Base-by-base conservation (phyloP, 768 basidiomycete species). In the Sutorius australiensis region DNA sequence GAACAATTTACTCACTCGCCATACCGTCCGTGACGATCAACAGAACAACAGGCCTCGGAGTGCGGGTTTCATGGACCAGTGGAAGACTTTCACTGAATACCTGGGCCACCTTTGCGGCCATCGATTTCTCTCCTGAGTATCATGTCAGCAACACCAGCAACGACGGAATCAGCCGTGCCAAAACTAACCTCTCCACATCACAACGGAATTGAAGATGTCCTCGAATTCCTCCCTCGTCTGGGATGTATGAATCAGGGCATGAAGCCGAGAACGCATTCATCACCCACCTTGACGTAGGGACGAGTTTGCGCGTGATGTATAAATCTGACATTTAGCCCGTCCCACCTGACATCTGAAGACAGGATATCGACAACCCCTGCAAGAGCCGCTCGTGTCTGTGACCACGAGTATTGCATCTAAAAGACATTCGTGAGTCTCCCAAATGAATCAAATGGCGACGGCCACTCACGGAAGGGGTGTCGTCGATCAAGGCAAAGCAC, bases 401-500 rank as follows among this genome's bases (percentile, higher is more conserved):
- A 17, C 64, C 64, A 65, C 0, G 59, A 51, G 30, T 30, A 16
- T 53, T 52, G 55, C 64, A 65, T 65, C 64, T 65, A 37, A 11
- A 36, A n/a, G 19, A 6, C 19, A 14, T 24, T 17, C 37, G 4
- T 58, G 47, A 53, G 40, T 19, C 44, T n/a, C 8, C 9, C 30
- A 7, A 31, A 32, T 11, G 5, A 17, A 31, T 17, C 3, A 3
- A 6, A 21, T 5, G 17, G 14, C 8, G 9, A 36, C 31, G 1
- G 6, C 12, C 6, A 45, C 61, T 47, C 41, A 66, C 64, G 11
- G 64, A 59, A 21, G 46, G 28, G 13, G 50, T 55, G 48, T 65
- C 64, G 33, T 65, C 64, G 27, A 65, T 50, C 53, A 65, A 54
- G 27, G 52, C 28, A 17, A 66, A 64, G 46, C 47, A 66, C 7